Evolutionary conservation across 78 protist species (phyloP), one percentile per base, ranked within the genome.

Genomic region (Dictyostelium firmibasis): DNA sequence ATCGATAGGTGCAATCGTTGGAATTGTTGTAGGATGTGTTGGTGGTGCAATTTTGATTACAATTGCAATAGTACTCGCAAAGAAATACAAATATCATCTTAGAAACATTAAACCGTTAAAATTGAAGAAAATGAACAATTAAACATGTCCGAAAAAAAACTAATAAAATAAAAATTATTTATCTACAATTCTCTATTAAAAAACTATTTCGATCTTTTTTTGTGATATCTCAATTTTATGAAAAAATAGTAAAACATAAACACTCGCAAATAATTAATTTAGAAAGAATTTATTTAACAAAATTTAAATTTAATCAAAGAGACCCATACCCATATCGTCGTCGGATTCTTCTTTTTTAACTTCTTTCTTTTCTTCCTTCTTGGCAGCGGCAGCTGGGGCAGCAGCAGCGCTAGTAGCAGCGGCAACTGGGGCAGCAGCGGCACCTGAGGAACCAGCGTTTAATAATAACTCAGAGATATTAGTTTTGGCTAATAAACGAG

Each of bases 331-430:
- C 86, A 38, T 38, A 82, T 86, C 92, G 35, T 89, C 94, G 13
- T 67, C 81, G 6, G 76, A 67, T 64, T 84, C 96, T 38, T 87
- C 94, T 81, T 94, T 84, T 91, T 96, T 85, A 50, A 75, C 83
- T 27, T 53, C 91, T 86, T 86, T 78, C 91, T 94, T 83, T 36
- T 78, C 85, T 31, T 23, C 97, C 86, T 84, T 64, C 60, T 78
- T 60, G 43, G 82, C 93, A 47, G 85, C 92, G 31, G 86, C 83
- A 38, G 92, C 88, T 11, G 94, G 89, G 20, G 97, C 86, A n/a
- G 91, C 95, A 36, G 96, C 96, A 41, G 96, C 96, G 31, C 93
- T 85, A 57, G 96, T 94, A 18, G 98, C 93, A 13, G 95, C 95
- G 35, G 97, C 95, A 27, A 91, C 92, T 8, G 96, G 91, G 74